Percentiles rank a stretch among this genome's conserved stretches.
phyloP scores from a whole-genome alignment of 202 grass and related monocot genomes.

The Dendrocalamus latiflorus region DNA sequence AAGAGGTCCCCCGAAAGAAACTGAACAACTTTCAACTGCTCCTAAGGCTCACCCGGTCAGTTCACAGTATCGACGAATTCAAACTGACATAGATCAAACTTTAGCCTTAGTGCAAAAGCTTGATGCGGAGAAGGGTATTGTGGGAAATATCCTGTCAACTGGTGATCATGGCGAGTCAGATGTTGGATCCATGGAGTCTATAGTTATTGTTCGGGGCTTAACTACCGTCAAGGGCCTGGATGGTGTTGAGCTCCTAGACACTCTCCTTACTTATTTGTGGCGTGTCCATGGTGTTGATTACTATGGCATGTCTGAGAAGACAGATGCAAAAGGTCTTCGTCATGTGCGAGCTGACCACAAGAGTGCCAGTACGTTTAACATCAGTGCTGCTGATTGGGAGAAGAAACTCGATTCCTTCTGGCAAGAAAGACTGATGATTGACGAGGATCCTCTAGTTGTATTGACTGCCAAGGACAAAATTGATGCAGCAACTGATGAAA shows the following conservation, averaged over 20 bases:
- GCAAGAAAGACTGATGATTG: slow-evolving; percentile 58
- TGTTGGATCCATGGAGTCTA: slow-evolving; percentile 84
- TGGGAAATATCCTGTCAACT: slow-evolving; percentile 57
- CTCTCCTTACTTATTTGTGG: slow-evolving; percentile 90
- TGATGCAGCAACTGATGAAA: slow-evolving; percentile 83
- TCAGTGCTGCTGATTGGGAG: slow-evolving; percentile 75
- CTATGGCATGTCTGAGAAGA: slow-evolving; percentile 77
- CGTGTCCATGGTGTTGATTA: slow-evolving; percentile 95
- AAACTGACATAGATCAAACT: slow-evolving; percentile 78
- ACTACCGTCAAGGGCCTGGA: slow-evolving; percentile 94
- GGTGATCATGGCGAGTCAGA: slow-evolving; percentile 55
- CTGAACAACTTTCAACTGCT: slow-evolving; percentile 56
- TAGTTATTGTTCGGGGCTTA: slow-evolving; percentile 82
- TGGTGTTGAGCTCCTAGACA: slow-evolving; percentile 90
- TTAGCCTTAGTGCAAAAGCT: slow-evolving; percentile 66
- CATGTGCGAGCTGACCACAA: slow-evolving; percentile 80
- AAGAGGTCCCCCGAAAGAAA: slow-evolving; percentile 60
- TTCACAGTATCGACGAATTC: slow-evolving; percentile 66
- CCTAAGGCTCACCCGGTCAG: slow-evolving; percentile 70
- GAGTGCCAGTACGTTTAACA: slow-evolving; percentile 43
- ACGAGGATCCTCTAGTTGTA: slow-evolving; percentile 67
- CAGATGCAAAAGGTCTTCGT: slow-evolving; percentile 68
- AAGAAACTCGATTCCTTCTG: slow-evolving; percentile 89
- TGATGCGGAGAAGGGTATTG: slow-evolving; percentile 82
- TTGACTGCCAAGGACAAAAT: slow-evolving; percentile 89